Evolutionary conservation across 2,329 filamentous ascomycete genomes (phyloP).

Genomic region (Alternaria sp.): DNA sequence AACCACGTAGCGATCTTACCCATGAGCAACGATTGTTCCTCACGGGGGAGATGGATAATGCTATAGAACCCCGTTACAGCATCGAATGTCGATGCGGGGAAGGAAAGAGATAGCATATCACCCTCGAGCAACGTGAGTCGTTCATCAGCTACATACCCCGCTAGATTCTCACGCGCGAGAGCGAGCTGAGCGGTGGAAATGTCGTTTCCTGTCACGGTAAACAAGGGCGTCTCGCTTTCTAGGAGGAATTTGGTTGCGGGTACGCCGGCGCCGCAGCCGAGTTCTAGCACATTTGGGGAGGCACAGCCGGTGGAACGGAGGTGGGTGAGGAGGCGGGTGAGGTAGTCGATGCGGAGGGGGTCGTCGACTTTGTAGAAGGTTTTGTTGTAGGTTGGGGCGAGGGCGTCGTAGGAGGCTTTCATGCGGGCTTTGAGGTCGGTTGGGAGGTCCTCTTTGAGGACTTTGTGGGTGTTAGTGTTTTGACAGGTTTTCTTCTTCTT

Average conservation of each 20-base stretch:
- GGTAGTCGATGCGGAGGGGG: conserved; percentile 34
- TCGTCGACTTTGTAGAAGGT: conserved; percentile 32
- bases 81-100: conserved; percentile 53
- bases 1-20: conserved; percentile 59
- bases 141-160: conserved; percentile 12
- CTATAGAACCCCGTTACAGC: conserved; percentile 64
- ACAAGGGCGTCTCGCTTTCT: conserved; percentile 22
- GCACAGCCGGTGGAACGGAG: conserved; percentile 10
- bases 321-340: conserved; percentile 26
- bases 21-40: conserved; percentile 61
- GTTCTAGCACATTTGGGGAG: conserved; percentile 30
- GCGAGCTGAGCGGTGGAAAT: conserved; percentile 54
- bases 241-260: conserved; percentile 41
- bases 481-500: too few relatives aligned
- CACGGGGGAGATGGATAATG: conserved; percentile 63
- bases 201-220: conserved; percentile 55
- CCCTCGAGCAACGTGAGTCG: conserved; percentile 42
- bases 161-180: conserved; percentile 40
- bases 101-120: conserved; percentile 56
- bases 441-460: background rate
- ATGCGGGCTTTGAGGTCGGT: conserved; percentile 40
- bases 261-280: conserved; percentile 44
- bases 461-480: background rate
- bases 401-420: conserved; percentile 44
- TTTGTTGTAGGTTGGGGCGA: conserved; percentile 36